These are phyloP conservation scores for Vitis riparia DNA, from an alignment of 164 flowering plant species.

Conservation along the genomic window DNA sequence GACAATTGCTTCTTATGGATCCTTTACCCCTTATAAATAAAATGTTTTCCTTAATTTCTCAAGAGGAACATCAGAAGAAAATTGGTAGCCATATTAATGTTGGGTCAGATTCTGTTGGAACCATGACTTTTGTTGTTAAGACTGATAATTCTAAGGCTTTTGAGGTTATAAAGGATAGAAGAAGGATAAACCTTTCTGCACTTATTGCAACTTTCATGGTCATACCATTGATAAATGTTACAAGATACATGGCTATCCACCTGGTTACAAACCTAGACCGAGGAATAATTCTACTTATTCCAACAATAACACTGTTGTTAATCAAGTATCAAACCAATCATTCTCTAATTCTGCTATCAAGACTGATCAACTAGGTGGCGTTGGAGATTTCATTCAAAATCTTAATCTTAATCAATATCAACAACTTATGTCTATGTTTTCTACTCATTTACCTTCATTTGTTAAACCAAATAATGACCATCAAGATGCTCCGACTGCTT, in stretches of 20 bases:
- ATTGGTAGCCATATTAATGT: too few species aligned
- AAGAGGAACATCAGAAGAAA: too few species aligned
- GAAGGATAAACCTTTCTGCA: background rate
- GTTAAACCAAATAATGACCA: background rate
- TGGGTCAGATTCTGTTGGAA: background rate
- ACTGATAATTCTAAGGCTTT: too few species aligned
- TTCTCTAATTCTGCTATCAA: too few species aligned
- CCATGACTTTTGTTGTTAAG: background rate
- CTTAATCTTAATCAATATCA: background rate
- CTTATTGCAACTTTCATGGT: background rate
- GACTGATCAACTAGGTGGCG: too few species aligned
- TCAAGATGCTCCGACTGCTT: background rate
- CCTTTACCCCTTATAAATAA: too few species aligned
- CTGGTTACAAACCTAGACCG: background rate
- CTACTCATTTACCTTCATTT: background rate
- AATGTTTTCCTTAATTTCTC: too few species aligned
- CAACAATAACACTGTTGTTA: too few species aligned
- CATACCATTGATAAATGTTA: background rate
- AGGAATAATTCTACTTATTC: background rate
- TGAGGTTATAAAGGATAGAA: background rate
- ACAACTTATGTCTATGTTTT: background rate
- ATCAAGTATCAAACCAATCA: too few species aligned
- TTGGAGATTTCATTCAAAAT: background rate
- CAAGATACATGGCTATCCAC: too few species aligned
- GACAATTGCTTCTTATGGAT: too few species aligned